Percentiles rank a stretch among this genome's conserved stretches.
Conservation (phyloP, 179 eudicot genomes). For the Dionaea muscipula region DNA sequence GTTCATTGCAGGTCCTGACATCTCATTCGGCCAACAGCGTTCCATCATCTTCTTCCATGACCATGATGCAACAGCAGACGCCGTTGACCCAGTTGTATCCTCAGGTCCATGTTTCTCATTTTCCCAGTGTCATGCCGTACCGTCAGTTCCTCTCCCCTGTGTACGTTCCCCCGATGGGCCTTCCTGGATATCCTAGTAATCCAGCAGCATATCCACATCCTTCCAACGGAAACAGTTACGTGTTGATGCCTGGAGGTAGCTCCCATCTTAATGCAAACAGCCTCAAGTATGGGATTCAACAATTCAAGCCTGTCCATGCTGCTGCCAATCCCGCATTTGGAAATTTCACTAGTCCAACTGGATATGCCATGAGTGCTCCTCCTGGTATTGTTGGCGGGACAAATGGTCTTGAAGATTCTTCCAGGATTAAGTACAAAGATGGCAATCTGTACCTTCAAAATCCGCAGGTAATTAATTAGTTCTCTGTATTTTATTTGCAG, state of each 20-base stretch:
- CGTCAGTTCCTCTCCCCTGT: slow-evolving; percentile 72
- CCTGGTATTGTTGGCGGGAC: slow-evolving; percentile 71
- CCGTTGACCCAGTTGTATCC: slow-evolving; percentile 78
- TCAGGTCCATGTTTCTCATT: slow-evolving; percentile 70
- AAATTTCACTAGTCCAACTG: slow-evolving; percentile 46
- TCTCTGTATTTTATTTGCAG: background rate
- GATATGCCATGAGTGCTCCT: slow-evolving; percentile 69
- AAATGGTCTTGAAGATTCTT: slow-evolving; percentile 61
- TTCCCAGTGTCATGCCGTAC: slow-evolving; percentile 69
- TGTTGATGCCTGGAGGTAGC: slow-evolving; percentile 76
- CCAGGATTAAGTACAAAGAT: slow-evolving; percentile 78
- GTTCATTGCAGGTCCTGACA: slow-evolving; percentile 34
- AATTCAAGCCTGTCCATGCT: slow-evolving; percentile 72
- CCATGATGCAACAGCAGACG: slow-evolving; percentile 70
- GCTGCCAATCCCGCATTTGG: slow-evolving; percentile 60
- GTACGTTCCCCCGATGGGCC: slow-evolving; percentile 74
- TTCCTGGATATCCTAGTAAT: slow-evolving; percentile 69
- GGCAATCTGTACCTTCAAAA: slow-evolving; percentile 62
- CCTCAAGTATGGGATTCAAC: slow-evolving; percentile 74
- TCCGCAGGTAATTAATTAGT: slow-evolving; percentile 54
- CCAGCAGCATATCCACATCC: slow-evolving; percentile 76
- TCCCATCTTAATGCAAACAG: slow-evolving; percentile 54
- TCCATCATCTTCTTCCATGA: slow-evolving; percentile 49
- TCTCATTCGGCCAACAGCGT: slow-evolving; percentile 39
- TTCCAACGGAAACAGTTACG: slow-evolving; percentile 69